Percentiles rank a stretch among this genome's conserved stretches.
Conservation (phyloP, 805 yeast species). For the Ogataea nonfermentans region DNA sequence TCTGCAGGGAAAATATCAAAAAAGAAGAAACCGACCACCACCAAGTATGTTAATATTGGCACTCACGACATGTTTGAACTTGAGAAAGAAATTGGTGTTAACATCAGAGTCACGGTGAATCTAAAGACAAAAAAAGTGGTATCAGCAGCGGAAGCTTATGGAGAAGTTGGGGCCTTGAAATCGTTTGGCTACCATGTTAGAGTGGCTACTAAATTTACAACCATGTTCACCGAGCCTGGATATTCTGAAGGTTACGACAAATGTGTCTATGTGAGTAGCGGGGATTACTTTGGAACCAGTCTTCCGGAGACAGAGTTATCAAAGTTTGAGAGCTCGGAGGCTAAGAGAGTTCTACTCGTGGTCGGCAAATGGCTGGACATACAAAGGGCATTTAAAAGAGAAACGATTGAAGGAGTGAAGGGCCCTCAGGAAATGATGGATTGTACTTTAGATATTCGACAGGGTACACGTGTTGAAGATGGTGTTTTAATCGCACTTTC, state of each 20-base stretch:
- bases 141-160: slow-evolving; percentile 70
- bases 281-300: slow-evolving; percentile 52
- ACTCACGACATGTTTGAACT: slow-evolving; percentile 56
- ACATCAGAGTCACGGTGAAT: slow-evolving; percentile 82
- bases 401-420: slow-evolving; percentile 52
- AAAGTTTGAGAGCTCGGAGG: slow-evolving; percentile 4
- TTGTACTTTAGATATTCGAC: slow-evolving; percentile 49
- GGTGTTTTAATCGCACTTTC: slow-evolving; percentile 60
- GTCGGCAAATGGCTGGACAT: slow-evolving; percentile 64
- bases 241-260: slow-evolving; percentile 67
- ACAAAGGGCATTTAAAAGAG: slow-evolving; percentile 49
- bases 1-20: slow-evolving; percentile 39
- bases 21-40: slow-evolving; percentile 50
- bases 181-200: slow-evolving; percentile 77
- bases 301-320: slow-evolving; percentile 15
- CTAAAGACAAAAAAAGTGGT: slow-evolving; percentile 58
- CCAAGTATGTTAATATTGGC: slow-evolving; percentile 80
- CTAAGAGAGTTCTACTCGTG: slow-evolving; percentile 44
- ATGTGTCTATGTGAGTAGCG: slow-evolving; percentile 63
- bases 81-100: slow-evolving; percentile 63
- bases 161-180: slow-evolving; percentile 54
- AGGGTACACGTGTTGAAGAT: slow-evolving; percentile 66
- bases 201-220: slow-evolving; percentile 55
- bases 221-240: slow-evolving; percentile 69
- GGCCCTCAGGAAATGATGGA: slow-evolving; percentile 68